Conservation (phyloP, 2,329 filamentous ascomycete genomes). For the Arachnopeziza araneosa region DNA sequence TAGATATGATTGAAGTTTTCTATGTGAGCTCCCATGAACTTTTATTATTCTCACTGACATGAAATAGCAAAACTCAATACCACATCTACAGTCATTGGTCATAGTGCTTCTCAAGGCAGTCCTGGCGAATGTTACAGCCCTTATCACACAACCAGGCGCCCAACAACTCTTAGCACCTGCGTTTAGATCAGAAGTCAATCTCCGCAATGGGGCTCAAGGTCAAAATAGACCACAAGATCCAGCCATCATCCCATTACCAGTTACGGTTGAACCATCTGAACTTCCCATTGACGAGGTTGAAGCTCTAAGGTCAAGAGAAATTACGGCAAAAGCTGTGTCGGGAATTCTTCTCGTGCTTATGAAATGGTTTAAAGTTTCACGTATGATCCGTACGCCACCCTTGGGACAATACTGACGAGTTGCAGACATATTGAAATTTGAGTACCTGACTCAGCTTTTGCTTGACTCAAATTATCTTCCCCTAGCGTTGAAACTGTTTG, state of each 20-base stretch:
- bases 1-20: conserved; percentile 72
- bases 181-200: conserved; percentile 25
- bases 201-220: conserved; percentile 22
- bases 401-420: conserved; percentile 14
- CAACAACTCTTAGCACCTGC: conserved; percentile 19
- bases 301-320: conserved; percentile 73
- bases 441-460: conserved; percentile 89
- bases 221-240: conserved; percentile 27
- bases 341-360: conserved; percentile 79
- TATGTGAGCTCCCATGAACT: conserved; percentile 59
- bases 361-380: conserved; percentile 95
- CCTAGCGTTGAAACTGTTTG: conserved; percentile 85
- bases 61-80: conserved; percentile 63
- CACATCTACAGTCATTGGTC: conserved; percentile 84
- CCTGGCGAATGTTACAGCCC: conserved; percentile 79
- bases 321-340: conserved; percentile 87
- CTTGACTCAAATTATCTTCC: conserved; percentile 95
- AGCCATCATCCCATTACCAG: conserved; percentile 23
- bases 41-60: conserved; percentile 27
- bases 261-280: conserved; percentile 33
- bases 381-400: conserved; percentile 45
- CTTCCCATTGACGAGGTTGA: conserved; percentile 71
- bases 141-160: conserved; percentile 55
- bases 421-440: conserved; percentile 85
- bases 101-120: conserved; percentile 90